Conservation (phyloP, 305 asterid genomes). For the Fraxinus nigra region DNA sequence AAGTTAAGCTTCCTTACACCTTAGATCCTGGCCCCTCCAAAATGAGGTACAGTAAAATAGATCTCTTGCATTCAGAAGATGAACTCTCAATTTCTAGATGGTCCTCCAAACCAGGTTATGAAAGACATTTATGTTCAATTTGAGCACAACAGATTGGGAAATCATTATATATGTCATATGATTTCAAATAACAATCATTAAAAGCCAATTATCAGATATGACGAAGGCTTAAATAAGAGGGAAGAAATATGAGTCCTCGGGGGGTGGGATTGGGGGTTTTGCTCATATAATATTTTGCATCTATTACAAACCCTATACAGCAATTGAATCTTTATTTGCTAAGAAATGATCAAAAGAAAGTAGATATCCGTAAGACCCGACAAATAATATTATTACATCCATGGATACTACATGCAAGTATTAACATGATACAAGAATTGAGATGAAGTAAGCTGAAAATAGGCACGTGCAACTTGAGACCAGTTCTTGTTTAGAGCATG, state of each 20-base stretch:
- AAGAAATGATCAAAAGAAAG: background rate
- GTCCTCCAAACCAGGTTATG: background rate
- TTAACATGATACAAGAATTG: background rate
- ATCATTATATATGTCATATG: background rate
- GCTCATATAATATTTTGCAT: background rate
- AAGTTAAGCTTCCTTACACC: background rate
- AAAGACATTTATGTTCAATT: background rate
- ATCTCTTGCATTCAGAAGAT: background rate
- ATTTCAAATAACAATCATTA: background rate
- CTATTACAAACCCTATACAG: background rate
- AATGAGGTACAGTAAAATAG: background rate
- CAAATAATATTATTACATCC: background rate
- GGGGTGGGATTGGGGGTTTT: background rate
- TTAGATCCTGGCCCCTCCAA: background rate
- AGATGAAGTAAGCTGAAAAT: background rate
- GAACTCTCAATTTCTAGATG: background rate
- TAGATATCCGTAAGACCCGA: background rate
- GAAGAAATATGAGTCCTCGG: background rate
- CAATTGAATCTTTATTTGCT: background rate
- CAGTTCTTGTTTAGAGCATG: background rate
- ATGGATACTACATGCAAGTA: background rate
- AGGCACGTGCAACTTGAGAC: background rate
- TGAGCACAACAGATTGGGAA: background rate
- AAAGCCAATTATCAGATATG: background rate
- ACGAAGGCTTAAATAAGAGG: background rate